Evolutionary conservation across 495 filamentous ascomycete genomes (phyloP), one percentile per base, ranked within the genome.

Genomic region (Pyrenula massariospora): DNA sequence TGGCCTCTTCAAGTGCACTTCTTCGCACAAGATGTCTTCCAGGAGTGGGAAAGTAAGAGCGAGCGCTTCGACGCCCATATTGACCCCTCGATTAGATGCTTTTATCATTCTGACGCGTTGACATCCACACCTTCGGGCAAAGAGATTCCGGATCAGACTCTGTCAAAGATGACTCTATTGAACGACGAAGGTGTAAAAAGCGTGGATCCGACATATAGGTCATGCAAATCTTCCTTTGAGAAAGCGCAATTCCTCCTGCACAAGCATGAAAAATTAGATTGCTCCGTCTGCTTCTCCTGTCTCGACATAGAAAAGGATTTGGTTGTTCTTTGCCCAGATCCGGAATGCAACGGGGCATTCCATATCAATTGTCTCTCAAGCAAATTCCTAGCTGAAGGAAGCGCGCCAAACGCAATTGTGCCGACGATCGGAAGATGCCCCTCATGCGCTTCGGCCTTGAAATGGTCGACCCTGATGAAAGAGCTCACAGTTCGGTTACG

Each of bases 1-100:
- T 94, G 89, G 90, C 91, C 91, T n/a, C 73, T 98, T 25, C 77
- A 78, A 15, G 62, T 96, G 19, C 82, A 86, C 10, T 96, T 96
- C 66, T 95, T 96, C 62, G 74, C 70, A 10, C 68, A 74, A 0
- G 86, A 95, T 56, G 84, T 86, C 0, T 75, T 85, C 59, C 62
- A 70, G 24, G 67, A 73, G 0, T 98, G 93, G 93, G 64, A 77
- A 42, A 69, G 67, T 42, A 85, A 81, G 75, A 79, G 73, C 56
- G 67, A 77, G 2, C 73, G 74, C 15, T 74, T 71, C 8, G 63
- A 70, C 50, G 72, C 73, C 22, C 61, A 66, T 36, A 57, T 88
- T 19, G 72, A 81, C 12, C 55, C 62, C 23, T 72, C 70, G 12
- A 70, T 90, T 24, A 64, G 63, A 31, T 69, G 88, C 3, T 66